Evolutionary conservation across 225 moss, liverwort and hornwort genomes (phyloP).

Genomic region (Marchantia paleacea): DNA sequence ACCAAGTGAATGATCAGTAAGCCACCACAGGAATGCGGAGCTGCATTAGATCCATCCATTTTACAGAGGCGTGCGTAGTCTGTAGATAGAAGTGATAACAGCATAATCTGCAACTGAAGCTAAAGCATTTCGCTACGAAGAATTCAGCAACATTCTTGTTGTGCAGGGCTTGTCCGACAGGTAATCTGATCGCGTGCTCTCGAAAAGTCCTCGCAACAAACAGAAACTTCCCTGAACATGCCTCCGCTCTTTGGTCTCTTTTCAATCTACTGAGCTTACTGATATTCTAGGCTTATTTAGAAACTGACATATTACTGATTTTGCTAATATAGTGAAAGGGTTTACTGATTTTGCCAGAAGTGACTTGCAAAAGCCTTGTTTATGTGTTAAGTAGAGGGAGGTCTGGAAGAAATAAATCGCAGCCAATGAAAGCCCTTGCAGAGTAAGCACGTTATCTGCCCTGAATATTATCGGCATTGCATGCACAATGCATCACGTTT

Average conservation of each 20-base stretch:
- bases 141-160: no score
- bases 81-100: not conserved
- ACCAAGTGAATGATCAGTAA: not conserved
- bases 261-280: no score
- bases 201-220: no score
- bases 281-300: no score
- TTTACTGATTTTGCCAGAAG: not conserved
- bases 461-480: not conserved
- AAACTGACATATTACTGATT: no score
- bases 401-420: not conserved
- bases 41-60: not conserved
- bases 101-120: not conserved
- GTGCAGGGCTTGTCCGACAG: no score
- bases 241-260: no score
- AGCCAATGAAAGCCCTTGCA: not conserved
- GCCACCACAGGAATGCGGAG: not conserved
- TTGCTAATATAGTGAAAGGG: no score
- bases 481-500: not conserved
- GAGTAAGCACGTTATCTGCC: not conserved
- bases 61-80: not conserved
- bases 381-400: not conserved
- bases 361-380: not conserved
- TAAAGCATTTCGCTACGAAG: no score
- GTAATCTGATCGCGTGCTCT: no score
- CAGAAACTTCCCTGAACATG: no score